Evolutionary conservation across 129 eudicot genomes (phyloP), one percentile per base, ranked within the genome.

Genomic region (Artemisia argyi): DNA sequence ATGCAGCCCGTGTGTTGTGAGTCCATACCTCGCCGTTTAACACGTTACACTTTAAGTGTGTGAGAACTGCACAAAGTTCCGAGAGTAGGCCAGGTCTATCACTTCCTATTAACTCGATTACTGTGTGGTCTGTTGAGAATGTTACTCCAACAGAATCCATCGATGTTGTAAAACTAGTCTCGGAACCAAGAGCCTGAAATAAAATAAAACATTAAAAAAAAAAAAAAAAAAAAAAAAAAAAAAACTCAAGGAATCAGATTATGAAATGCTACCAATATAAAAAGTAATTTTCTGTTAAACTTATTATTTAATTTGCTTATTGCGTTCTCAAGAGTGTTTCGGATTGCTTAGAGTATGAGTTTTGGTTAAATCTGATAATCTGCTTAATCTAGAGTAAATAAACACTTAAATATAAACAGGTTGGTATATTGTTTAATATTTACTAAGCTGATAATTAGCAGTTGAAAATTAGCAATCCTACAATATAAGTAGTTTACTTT

Each of bases 1-100:
- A 86, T 68, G 99, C 99, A 35, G 96, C 99, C 65, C 97, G 83
- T n/a, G 96, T 86, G 90, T 95, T 95, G 79, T 95, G 99, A 48
- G 99, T 95, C 99, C 99, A 95, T 30, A 95, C 93, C 77, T 95
- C 96, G 4, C 91, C 96, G 65, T 87, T 88, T 69, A 95, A 89
- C 68, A 95, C 97, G 70, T 91, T 95, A 81, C 99, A 95, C 69
- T 91, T 90, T 17, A 91, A 91, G 84, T 95, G 84, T 18, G 96
- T 86, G 16, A 95, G 97, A 55, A 95, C 97, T 26, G 99, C 97
- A 61, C 96, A 84, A 39, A 95, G 84, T 76, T 95, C 99, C 0
- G 99, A 95, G 1, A 95, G 87, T 56, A 95, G 74, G 2, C 99
- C 99, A 0, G 99, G 99, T 67, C 99, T 79, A 50, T 95, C 99